These are phyloP conservation scores for Carnegiea gigantea DNA, from an alignment of 179 eudicot genomes.

Conservation along the genomic window DNA sequence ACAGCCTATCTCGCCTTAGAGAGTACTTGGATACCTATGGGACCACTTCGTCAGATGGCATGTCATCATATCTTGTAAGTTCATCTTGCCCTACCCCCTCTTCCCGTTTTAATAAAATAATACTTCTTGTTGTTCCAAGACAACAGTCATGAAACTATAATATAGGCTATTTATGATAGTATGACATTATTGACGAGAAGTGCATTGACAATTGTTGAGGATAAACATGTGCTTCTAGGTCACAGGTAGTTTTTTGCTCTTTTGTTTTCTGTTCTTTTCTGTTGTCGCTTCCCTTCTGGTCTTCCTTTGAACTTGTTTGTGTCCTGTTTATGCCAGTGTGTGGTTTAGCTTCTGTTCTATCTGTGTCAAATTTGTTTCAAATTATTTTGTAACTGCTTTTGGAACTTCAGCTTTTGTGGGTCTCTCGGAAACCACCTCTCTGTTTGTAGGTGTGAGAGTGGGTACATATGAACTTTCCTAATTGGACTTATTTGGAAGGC, in stretches of 20 bases:
- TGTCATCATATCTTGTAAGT: slow-evolving; percentile 89
- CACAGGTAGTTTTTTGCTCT: not conserved
- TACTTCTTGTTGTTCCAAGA: not conserved
- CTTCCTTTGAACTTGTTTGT: not conserved
- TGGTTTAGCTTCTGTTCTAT: not conserved
- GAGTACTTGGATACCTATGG: slow-evolving; percentile 98
- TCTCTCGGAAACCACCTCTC: not conserved
- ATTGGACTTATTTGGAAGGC: not conserved
- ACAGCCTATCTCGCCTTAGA: slow-evolving; percentile 92
- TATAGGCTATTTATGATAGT: too few species aligned
- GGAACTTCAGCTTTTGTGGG: not conserved
- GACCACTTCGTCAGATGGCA: slow-evolving; percentile 94
- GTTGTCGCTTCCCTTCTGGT: not conserved
- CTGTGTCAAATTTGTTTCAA: not conserved
- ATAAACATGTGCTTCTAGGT: not conserved
- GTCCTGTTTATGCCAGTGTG: not conserved
- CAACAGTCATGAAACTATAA: not conserved
- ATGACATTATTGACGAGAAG: not conserved
- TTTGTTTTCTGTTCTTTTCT: not conserved
- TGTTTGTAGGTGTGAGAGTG: not conserved
- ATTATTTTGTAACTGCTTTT: not conserved
- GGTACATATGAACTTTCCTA: not conserved
- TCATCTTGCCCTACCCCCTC: slow-evolving; percentile 1
- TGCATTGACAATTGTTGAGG: not conserved
- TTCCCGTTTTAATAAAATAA: not conserved